Percentiles rank a stretch among this genome's conserved stretches.
Conservation (phyloP, 768 basidiomycete genomes). For the Kwoniella bestiolae region DNA sequence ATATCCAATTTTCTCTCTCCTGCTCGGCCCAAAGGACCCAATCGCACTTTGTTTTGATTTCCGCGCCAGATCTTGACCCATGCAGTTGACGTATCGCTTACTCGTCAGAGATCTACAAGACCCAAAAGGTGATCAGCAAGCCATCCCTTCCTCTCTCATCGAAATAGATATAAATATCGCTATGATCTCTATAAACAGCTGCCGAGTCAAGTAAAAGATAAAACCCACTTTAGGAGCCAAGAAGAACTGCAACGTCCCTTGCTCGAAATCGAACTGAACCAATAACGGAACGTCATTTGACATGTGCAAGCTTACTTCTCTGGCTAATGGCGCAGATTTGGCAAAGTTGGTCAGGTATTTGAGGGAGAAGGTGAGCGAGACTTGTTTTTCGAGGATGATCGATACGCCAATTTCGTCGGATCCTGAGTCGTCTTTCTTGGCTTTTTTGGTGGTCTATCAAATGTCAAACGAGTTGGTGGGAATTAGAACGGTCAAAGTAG, state of each 20-base stretch:
- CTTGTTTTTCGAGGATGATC: slow-evolving; percentile 87
- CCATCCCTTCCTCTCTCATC: too few relatives aligned
- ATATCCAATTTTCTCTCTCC: not conserved
- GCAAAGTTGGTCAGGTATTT: slow-evolving; percentile 98
- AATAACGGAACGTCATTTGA: slow-evolving; percentile 89
- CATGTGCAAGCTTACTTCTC: slow-evolving; percentile 80
- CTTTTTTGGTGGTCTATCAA: slow-evolving; percentile 45
- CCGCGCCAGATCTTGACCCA: not conserved
- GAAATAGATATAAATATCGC: not conserved
- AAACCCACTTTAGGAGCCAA: slow-evolving; percentile 77
- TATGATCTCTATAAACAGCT: too few relatives aligned
- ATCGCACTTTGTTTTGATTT: not conserved
- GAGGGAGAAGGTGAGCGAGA: slow-evolving; percentile 88
- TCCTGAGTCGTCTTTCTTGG: slow-evolving; percentile 37
- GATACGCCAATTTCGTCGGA: slow-evolving; percentile 60
- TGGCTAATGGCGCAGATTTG: slow-evolving; percentile 77
- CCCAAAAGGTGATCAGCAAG: not conserved
- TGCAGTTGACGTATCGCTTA: not conserved
- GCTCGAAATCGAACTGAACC: slow-evolving; percentile 84
- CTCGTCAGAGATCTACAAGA: not conserved
- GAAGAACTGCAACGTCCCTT: slow-evolving; percentile 90
- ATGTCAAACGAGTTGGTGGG: not conserved
- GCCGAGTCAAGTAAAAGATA: not conserved
- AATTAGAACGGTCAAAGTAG: not conserved
- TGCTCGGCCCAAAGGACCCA: not conserved